phyloP scores from a whole-genome alignment of 371 early-diverging fungal species.

The Mortierella sp. region DNA sequence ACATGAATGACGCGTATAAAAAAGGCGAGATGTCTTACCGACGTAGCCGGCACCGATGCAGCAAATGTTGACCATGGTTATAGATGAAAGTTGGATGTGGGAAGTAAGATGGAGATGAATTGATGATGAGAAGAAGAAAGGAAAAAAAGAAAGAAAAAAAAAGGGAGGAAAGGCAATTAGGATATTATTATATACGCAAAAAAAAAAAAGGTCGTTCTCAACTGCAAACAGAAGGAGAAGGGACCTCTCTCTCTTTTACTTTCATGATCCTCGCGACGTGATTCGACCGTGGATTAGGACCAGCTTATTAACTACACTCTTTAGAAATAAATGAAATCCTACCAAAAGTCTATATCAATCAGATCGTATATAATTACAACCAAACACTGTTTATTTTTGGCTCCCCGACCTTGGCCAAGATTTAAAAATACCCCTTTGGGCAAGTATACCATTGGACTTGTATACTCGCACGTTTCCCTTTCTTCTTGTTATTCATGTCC shows the following conservation, averaged over 20 bases:
- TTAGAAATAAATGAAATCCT: neutral
- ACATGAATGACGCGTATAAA: neutral
- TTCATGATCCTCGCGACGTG: neutral
- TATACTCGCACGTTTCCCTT: too few species aligned
- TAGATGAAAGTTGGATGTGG: neutral
- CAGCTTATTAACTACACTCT: neutral
- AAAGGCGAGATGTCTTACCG: slow-evolving; percentile 62
- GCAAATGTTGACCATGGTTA: slow-evolving; percentile 65
- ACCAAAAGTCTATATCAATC: neutral
- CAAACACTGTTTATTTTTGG: slow-evolving; percentile 5
- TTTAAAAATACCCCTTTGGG: neutral
- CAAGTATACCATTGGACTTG: too few species aligned
- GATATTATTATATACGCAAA: neutral
- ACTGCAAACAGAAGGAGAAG: neutral
- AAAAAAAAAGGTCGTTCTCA: neutral
- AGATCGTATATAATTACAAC: neutral
- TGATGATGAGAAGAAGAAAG: slow-evolving; percentile 9
- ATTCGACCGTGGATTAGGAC: slow-evolving; percentile 1
- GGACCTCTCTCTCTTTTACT: neutral
- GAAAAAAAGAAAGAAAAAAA: neutral
- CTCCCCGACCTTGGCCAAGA: neutral
- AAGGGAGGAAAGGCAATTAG: slow-evolving; percentile 2
- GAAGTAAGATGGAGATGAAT: slow-evolving; percentile 1
- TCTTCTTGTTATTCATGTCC: too few species aligned
- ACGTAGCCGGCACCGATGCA: slow-evolving; percentile 98